phyloP scores from a whole-genome alignment of 306 rosid species.

The Quercus variabilis region DNA sequence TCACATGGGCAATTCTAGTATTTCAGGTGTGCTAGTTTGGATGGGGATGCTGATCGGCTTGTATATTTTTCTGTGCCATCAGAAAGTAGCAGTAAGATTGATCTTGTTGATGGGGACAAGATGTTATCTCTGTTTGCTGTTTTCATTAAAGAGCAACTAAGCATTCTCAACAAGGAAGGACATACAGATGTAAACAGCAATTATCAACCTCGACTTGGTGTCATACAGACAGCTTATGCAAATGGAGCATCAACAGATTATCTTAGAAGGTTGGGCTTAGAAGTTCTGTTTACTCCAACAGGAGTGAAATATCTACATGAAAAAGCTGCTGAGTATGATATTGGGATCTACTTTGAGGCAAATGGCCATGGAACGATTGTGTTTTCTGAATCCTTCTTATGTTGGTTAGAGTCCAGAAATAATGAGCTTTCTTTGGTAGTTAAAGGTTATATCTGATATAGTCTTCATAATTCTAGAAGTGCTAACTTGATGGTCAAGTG shows the following conservation, averaged over 20 bases:
- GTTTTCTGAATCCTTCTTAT: conserved; percentile 64
- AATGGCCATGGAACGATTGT: conserved; percentile 94
- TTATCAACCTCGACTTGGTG: conserved; percentile 56
- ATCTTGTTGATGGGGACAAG: conserved; percentile 94
- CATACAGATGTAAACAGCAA: conserved; percentile 15
- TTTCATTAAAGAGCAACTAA: conserved; percentile 72
- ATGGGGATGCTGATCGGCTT: conserved; percentile 96
- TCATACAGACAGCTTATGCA: conserved; percentile 94
- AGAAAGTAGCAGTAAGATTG: conserved; percentile 43
- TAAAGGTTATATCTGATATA: conserved; percentile 38
- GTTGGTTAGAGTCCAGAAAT: conserved; percentile 49
- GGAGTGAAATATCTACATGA: conserved; percentile 89
- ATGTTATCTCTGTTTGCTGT: conserved; percentile 74
- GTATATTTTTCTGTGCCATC: conserved; percentile 72
- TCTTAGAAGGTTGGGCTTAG: conserved; percentile 68
- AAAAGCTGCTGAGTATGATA: conserved; percentile 75
- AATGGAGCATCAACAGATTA: conserved; percentile 87
- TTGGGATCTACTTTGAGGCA: conserved; percentile 96
- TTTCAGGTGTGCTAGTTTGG: conserved; percentile 97
- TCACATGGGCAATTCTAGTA: conserved; percentile 39
- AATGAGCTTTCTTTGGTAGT: conserved; percentile 43
- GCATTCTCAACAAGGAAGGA: conserved; percentile 48
- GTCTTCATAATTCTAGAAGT: conserved; percentile 20
- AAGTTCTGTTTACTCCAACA: conserved; percentile 79
- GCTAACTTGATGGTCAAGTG: conserved; percentile 11